Evolutionary conservation across 345 rosid species (phyloP).

Genomic region (Sonneratia alba): DNA sequence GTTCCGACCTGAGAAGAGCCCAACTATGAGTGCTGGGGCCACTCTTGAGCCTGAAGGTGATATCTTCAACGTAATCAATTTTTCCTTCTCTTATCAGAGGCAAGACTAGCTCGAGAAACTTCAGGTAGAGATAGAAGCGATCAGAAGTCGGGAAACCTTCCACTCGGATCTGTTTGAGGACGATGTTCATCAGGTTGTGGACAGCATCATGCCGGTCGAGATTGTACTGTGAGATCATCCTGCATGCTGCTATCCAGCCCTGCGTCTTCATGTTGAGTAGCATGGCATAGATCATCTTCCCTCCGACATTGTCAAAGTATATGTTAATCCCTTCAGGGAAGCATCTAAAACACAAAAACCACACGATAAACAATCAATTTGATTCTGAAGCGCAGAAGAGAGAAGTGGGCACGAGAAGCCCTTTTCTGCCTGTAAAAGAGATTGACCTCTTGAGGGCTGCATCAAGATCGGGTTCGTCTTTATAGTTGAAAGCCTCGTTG

Average conservation of each 20-base stretch:
- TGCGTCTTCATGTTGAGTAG: constrained; percentile 19
- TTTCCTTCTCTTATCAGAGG: constrained; percentile 19
- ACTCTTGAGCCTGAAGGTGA: constrained; percentile 4
- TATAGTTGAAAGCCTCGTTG: constrained; percentile 56
- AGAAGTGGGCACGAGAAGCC: neutral
- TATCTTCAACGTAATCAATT: constrained; percentile 19
- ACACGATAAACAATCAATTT: neutral
- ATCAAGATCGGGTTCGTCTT: constrained; percentile 27
- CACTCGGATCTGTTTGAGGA: constrained; percentile 11
- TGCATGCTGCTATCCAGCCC: constrained; percentile 13
- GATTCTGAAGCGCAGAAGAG: neutral
- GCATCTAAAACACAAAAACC: constrained; percentile 5
- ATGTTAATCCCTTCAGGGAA: constrained; percentile 23
- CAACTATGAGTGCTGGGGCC: constrained; percentile 15
- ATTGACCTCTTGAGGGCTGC: constrained; percentile 44
- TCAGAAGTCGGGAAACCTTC: constrained; percentile 9
- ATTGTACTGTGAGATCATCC: constrained; percentile 26
- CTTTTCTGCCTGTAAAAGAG: neutral
- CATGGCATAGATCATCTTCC: constrained; percentile 23
- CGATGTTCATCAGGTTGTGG: constrained; percentile 6
- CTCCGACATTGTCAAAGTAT: constrained; percentile 24
- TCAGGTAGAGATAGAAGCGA: constrained; percentile 8
- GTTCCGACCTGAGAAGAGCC: constrained; percentile 16
- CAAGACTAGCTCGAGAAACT: constrained; percentile 21
- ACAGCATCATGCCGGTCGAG: constrained; percentile 14